Percentiles rank a stretch among this genome's conserved stretches.
Evolutionary conservation across 2,329 filamentous ascomycete species (phyloP).

Genomic region (Aspergillus sp.): DNA sequence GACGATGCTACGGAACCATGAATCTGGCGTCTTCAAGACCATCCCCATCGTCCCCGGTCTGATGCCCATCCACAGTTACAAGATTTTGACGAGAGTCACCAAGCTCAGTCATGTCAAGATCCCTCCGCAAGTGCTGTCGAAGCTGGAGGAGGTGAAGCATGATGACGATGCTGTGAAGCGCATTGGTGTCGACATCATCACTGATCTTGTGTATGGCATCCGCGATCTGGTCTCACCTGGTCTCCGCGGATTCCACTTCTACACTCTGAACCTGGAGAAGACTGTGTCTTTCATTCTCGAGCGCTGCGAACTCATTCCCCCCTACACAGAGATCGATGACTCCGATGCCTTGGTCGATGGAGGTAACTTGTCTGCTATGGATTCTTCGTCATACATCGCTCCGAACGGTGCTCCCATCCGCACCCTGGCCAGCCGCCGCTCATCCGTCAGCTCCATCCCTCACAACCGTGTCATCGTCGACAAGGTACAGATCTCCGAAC

Average conservation of each 20-base stretch:
- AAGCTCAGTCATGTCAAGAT: constrained; percentile 90
- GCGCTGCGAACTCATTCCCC: constrained; percentile 76
- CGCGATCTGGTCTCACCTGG: constrained; percentile 63
- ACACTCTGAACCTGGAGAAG: constrained; percentile 95
- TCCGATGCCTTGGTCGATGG: constrained; percentile 49
- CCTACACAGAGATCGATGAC: constrained; percentile 46
- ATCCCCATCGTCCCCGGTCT: constrained; percentile 91
- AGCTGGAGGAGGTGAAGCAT: constrained; percentile 53
- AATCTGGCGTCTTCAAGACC: constrained; percentile 79
- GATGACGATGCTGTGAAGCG: constrained; percentile 53
- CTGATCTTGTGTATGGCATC: constrained; percentile 79
- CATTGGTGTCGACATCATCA: constrained; percentile 64
- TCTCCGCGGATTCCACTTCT: constrained; percentile 90
- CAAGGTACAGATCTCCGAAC: constrained; percentile 44
- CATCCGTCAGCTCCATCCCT: constrained; percentile 79
- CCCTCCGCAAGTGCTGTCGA: constrained; percentile 68
- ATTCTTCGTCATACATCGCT: constrained; percentile 28
- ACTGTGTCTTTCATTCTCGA: constrained; percentile 92
- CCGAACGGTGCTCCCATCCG: constrained; percentile 26
- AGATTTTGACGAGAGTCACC: constrained; percentile 89
- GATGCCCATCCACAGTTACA: constrained; percentile 97
- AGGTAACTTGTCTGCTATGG: constrained; percentile 27
- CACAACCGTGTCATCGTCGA: constrained; percentile 86
- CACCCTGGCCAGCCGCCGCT: constrained; percentile 59
- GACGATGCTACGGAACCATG: constrained; percentile 71